Evolutionary conservation across 805 yeast species (phyloP).

Genomic region (Clavispora phyllophila): DNA sequence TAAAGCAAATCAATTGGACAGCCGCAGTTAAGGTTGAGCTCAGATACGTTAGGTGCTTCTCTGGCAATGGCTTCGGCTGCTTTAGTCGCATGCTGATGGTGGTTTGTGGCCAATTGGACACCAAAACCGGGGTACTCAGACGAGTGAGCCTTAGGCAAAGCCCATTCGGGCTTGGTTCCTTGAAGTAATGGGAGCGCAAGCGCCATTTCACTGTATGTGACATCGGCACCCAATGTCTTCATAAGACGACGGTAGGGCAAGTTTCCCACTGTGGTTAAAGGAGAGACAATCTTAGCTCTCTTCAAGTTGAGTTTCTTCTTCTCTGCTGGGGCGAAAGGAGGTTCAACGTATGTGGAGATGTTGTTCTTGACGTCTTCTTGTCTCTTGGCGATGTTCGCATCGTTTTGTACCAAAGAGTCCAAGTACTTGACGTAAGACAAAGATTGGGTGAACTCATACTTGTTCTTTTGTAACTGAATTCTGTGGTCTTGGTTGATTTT

Average conservation of each 20-base stretch:
- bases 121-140: conserved; percentile 87
- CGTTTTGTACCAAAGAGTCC: conserved; percentile 52
- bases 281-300: conserved; percentile 84
- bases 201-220: conserved; percentile 96
- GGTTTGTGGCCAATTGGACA: conserved; percentile 85
- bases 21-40: conserved; percentile 89
- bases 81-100: conserved; percentile 90
- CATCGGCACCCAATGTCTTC: conserved; percentile 86
- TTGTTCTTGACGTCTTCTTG: conserved; percentile 24
- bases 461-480: conserved; percentile 52
- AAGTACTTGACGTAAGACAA: conserved; percentile 53
- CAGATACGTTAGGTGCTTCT: conserved; percentile 60
- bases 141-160: conserved; percentile 82
- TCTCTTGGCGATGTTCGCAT: conserved; percentile 29
- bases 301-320: conserved; percentile 68
- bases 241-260: conserved; percentile 90
- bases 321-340: conserved; percentile 74
- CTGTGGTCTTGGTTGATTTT: conserved; percentile 46
- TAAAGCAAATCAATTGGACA: conserved; percentile 96
- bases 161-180: conserved; percentile 96
- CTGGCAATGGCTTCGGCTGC: conserved; percentile 77
- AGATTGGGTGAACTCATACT: conserved; percentile 53
- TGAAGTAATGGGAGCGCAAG: conserved; percentile 77
- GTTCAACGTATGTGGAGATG: conserved; percentile 59
- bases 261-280: conserved; percentile 96